Base-by-base conservation (phyloP, 768 basidiomycete genomes). In the Boletellus sp. region DNA sequence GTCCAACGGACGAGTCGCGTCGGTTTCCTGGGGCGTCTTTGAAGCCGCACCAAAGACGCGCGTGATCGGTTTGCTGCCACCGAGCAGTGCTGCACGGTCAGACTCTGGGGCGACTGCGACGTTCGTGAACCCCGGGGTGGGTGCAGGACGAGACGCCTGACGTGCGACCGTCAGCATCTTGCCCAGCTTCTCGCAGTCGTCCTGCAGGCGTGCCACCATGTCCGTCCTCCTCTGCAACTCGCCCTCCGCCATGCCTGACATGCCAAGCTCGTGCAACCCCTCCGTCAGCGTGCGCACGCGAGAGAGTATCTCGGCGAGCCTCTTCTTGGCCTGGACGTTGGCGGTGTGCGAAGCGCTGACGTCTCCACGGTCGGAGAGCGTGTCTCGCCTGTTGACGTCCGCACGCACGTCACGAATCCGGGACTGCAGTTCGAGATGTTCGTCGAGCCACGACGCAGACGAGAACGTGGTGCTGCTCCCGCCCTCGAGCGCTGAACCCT, bases 141-240 rank as follows among this genome's bases (percentile, higher is more conserved):
- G 63, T 0, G 71, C 66, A 35, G 58, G 37, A 49, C 78, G 74
- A 36, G 74, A 74, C 23, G 68, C 74, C 58, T 80, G 81, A 51
- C 79, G 79, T 26, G 80, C 85, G 40, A 89, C 81, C 31, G 89
- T 87, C 36, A 92, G 85, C 77, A 95, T 90, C 75, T 82, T 83
- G 34, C 82, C 81, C 50, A 96, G 74, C 72, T 87, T 90, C 73
- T 89, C 89, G 72, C 90, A 87, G 65, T 97, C 94, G 64, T 94
- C 92, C 69, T 88, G 87, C 57, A 97, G 72, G 51, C 86, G 77
- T 47, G 85, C 87, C 44, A 94, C 83, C 84, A 96, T 85, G 61
- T 94, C 94, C 52, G 85, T 85, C 54, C 95, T 76, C 48, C 95
- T 74, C 70, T 87, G 85, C 60, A 92, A 74, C 75, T 98, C 95